phyloP scores from a whole-genome alignment of 2,329 filamentous ascomycete species.

The Colletotrichum sp. region DNA sequence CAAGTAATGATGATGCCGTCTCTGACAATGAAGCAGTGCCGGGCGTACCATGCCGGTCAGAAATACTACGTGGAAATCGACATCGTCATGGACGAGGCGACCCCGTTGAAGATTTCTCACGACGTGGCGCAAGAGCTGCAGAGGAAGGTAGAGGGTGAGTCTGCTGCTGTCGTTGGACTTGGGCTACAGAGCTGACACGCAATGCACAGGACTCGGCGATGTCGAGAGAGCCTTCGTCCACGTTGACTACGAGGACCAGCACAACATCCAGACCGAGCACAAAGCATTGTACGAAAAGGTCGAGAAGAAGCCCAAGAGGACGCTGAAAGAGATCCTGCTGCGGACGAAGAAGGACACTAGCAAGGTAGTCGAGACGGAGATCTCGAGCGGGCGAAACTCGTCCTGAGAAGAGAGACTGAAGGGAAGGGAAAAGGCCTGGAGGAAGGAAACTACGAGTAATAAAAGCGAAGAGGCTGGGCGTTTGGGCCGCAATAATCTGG shows the following conservation, averaged over 20 bases:
- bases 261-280: conserved; percentile 45
- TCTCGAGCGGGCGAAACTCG: not conserved
- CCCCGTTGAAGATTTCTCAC: conserved; percentile 61
- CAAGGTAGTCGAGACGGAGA: conserved; percentile 2
- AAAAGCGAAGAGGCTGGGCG: not conserved
- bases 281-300: conserved; percentile 44
- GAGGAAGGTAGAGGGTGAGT: conserved; percentile 61
- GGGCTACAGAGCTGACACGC: not conserved
- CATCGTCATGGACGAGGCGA: conserved; percentile 62
- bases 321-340: conserved; percentile 37
- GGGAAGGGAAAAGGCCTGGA: not conserved
- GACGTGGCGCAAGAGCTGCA: conserved; percentile 65
- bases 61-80: conserved; percentile 68
- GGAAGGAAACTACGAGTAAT: not conserved
- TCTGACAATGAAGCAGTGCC: conserved; percentile 38
- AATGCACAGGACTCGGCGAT: conserved; percentile 30
- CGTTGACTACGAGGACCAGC: conserved; percentile 48
- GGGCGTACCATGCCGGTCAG: conserved; percentile 66
- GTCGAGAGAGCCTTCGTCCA: conserved; percentile 52
- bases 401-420: not conserved
- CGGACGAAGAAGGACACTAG: conserved; percentile 19
- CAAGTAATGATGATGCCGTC: not conserved
- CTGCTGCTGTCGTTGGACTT: not conserved
- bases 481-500: not conserved
- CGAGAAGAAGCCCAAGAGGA: conserved; percentile 30